Conservation (phyloP, 768 basidiomycete species). For the Hemileccinum impolitum region DNA sequence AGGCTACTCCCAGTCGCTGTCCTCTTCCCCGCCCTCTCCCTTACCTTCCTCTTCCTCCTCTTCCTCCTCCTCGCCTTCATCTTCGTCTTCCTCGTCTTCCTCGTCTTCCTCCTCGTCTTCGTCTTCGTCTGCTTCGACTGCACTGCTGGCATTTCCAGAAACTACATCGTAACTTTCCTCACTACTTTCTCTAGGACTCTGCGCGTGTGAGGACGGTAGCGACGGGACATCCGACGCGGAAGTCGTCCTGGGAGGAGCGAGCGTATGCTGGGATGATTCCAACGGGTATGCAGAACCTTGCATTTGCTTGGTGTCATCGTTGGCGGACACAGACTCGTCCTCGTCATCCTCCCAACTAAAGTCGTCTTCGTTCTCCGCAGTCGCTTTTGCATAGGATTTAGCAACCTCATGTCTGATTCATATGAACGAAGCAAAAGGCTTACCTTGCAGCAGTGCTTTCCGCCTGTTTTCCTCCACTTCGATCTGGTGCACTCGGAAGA, state of each 20-base stretch:
- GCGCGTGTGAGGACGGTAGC: conserved; percentile 32
- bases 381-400: conserved; percentile 36
- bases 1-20: conserved; percentile 61
- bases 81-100: conserved; percentile 26
- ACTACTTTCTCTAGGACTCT: conserved; percentile 53
- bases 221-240: conserved; percentile 20
- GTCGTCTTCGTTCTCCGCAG: conserved; percentile 73
- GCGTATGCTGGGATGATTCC: conserved; percentile 23
- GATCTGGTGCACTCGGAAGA: conserved; percentile 85
- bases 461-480: conserved; percentile 74
- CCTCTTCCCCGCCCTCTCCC: conserved; percentile 19
- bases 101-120: conserved; percentile 30
- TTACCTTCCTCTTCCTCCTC: conserved; percentile 31
- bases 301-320: conserved; percentile 11
- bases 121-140: conserved; percentile 31
- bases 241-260: conserved; percentile 20
- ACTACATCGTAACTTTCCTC: conserved; percentile 71
- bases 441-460: conserved; percentile 73
- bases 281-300: conserved; percentile 6
- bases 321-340: conserved; percentile 48
- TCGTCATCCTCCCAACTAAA: conserved; percentile 93
- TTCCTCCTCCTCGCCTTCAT: conserved; percentile 28
- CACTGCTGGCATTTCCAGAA: conserved; percentile 47
- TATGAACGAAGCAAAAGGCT: conserved; percentile 8
- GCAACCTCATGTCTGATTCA: not conserved